Base-by-base conservation (phyloP, 192 early-diverging fungal species). In the Glomus cerebriforme region DNA sequence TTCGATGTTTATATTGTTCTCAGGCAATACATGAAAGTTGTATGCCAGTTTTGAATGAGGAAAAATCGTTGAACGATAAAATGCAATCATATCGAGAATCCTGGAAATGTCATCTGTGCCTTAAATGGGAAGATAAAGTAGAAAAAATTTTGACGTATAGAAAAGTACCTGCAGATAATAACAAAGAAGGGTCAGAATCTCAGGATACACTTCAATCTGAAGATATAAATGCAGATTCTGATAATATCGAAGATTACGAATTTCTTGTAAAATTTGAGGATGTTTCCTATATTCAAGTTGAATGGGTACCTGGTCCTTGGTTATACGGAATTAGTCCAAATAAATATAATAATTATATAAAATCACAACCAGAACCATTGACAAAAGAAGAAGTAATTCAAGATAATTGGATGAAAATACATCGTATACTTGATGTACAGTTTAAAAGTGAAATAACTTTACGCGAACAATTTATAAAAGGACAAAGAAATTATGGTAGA, bases 301-400 rank as follows among this genome's bases (percentile, higher is more conserved):
- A 77, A 22, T 90, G 89, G 89, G 84, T 90, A 8, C 80, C 85
- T 49, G 78, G 62, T 7, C 78, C 75, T 43, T 90, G 89, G 89
- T 64, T 88, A 24, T 78, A 59, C 3, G 71, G 80, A 24, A 76
- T 84, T 10, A 62, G 77, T 0, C 54, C 81, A 2, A 72, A 31
- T 29, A 82, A 83, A 27, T 76, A 80, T 70, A 76, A 78, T 24
- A 34, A 70, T 32, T 84, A 83, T 26, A 81, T 74, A 60, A 86
- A 79, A 73, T 80, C 66, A 73, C 62, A 43, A 1, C 58, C 54
- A 10, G 79, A 69, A 6, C 82, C 76, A 24, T 65, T 71, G 37
- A 62, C 62, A 27, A 59, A 79, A 26, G 80, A 79, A 1, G 78
- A 83, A 13, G 80, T 82, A 7, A 73, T 85, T 24, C 76, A 58